Conservation (phyloP, 306 rosid species). For the Betula pendula region DNA sequence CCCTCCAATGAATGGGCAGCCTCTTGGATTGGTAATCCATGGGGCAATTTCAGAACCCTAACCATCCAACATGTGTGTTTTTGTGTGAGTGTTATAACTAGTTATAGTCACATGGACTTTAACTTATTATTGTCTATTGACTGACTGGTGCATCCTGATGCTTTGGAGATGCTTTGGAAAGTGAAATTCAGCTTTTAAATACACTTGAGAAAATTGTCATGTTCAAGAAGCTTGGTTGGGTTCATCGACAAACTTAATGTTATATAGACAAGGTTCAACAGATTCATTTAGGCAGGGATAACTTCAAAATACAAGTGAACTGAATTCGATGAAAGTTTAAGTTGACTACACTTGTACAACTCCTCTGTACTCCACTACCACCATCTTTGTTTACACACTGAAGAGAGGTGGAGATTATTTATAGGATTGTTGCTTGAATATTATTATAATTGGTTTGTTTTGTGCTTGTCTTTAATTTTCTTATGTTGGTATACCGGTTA, state of each 20-base stretch:
- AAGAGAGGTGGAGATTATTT: background rate
- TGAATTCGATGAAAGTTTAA: background rate
- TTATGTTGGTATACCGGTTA: background rate
- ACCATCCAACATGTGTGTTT: background rate
- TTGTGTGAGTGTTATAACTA: background rate
- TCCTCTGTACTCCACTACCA: background rate
- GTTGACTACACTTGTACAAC: background rate
- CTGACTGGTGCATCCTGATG: background rate
- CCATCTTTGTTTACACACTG: background rate
- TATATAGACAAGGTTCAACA: background rate
- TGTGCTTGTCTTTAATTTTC: background rate
- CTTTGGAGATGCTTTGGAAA: constrained; percentile 1
- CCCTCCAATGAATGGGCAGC: background rate
- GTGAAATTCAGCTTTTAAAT: background rate
- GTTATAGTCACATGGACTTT: background rate
- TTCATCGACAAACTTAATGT: background rate
- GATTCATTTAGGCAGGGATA: background rate
- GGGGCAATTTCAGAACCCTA: background rate
- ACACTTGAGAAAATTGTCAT: background rate
- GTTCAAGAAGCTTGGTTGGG: background rate
- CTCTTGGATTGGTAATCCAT: background rate
- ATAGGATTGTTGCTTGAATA: constrained; percentile 1
- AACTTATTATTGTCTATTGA: background rate
- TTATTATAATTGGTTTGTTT: background rate
- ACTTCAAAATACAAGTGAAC: background rate